These are phyloP conservation scores for Boletus patriciae DNA, from an alignment of 768 basidiomycete species.

Conservation along the genomic window DNA sequence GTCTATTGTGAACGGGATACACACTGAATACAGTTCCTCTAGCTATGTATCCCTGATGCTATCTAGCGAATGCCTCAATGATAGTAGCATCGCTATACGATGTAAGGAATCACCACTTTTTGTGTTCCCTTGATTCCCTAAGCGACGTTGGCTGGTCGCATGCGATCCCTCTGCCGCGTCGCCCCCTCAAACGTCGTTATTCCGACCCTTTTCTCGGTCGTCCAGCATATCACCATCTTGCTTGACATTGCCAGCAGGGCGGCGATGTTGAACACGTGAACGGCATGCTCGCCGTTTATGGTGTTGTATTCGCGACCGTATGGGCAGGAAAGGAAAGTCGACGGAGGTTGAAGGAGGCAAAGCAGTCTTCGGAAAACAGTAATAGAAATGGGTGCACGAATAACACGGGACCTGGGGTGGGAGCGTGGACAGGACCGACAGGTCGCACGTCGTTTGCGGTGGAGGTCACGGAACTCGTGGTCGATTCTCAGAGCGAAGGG, in stretches of 20 bases:
- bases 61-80: not conserved
- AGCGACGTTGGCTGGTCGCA: not conserved
- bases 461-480: not conserved
- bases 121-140: not conserved
- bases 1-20: no score
- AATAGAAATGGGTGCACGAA: not conserved
- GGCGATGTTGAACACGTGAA: slow-evolving; percentile 2
- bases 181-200: not conserved
- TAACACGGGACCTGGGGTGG: not conserved
- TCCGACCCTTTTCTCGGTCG: not conserved
- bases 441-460: not conserved
- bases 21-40: no score
- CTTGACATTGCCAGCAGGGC: not conserved
- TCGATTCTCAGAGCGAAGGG: not conserved
- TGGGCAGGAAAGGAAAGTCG: slow-evolving; percentile 5
- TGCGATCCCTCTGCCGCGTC: not conserved
- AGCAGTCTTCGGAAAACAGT: not conserved
- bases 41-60: no score
- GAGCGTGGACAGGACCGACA: not conserved
- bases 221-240: not conserved
- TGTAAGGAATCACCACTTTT: not conserved
- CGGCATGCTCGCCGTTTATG: slow-evolving; percentile 1
- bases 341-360: not conserved
- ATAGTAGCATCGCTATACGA: no score
- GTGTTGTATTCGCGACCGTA: slow-evolving; percentile 6